Evolutionary conservation across 306 rosid species (phyloP).

Genomic region (Fagus crenata): DNA sequence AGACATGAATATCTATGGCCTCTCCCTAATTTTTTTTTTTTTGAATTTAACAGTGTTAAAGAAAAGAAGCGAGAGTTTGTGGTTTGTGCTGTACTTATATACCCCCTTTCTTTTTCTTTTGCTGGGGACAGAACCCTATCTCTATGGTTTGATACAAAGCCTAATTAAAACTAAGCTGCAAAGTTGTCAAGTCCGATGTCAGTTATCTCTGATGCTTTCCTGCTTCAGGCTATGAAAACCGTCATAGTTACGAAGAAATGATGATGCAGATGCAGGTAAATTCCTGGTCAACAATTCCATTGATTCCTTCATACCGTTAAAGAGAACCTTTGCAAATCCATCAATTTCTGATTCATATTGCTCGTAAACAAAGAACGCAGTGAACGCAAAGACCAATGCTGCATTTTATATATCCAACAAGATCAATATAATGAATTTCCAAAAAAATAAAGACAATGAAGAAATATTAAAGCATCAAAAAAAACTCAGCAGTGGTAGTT

Average conservation of each 20-base stretch:
- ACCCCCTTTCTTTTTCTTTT: constrained; percentile 5
- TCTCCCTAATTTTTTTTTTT: too few relatives aligned
- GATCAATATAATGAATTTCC: neutral
- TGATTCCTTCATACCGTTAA: constrained; percentile 30
- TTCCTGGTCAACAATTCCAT: constrained; percentile 34
- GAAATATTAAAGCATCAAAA: constrained; percentile 7
- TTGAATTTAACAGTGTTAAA: constrained; percentile 3
- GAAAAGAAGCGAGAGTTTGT: constrained; percentile 12
- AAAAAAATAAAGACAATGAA: constrained; percentile 13
- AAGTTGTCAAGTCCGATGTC: constrained; percentile 6
- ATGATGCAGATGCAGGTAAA: constrained; percentile 40
- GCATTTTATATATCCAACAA: constrained; percentile 26
- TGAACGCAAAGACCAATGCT: constrained; percentile 68
- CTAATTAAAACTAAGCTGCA: constrained; percentile 24
- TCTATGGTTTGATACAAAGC: constrained; percentile 19
- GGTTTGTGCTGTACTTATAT: neutral
- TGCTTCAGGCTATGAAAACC: constrained; percentile 21
- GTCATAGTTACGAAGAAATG: constrained; percentile 29
- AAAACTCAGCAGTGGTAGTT: constrained; percentile 10
- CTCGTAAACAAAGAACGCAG: constrained; percentile 74
- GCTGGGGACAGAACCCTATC: constrained; percentile 10
- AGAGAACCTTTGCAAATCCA: constrained; percentile 39
- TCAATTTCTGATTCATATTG: constrained; percentile 76
- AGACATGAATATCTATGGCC: neutral
- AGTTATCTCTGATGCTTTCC: constrained; percentile 36